Conservation (phyloP, 495 filamentous ascomycete genomes). For the Rhizodiscina lignyota region DNA sequence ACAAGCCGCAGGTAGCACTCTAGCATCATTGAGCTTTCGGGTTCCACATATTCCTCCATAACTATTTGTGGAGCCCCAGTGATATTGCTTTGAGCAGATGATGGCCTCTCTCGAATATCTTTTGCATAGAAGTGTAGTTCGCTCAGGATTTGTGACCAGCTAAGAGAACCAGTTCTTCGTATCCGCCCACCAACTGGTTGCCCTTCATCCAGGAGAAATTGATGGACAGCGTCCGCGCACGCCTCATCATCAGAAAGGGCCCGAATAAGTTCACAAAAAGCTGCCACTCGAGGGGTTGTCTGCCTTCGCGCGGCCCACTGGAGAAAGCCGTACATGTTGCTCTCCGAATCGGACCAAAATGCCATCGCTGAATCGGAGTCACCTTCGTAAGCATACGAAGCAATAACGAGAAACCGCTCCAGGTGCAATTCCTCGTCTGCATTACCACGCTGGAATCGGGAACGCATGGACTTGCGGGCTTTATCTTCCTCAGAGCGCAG, state of each 20-base stretch:
- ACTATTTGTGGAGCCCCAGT: slow-evolving; percentile 40
- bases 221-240: slow-evolving; percentile 65
- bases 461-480: slow-evolving; percentile 54
- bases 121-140: slow-evolving; percentile 63
- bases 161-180: slow-evolving; percentile 61
- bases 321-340: slow-evolving; percentile 82
- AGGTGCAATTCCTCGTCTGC: slow-evolving; percentile 63
- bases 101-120: slow-evolving; percentile 48
- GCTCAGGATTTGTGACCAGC: slow-evolving; percentile 83
- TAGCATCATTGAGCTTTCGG: slow-evolving; percentile 79
- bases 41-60: slow-evolving; percentile 52
- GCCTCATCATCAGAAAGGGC: slow-evolving; percentile 65
- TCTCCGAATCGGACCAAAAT: slow-evolving; percentile 80
- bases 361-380: slow-evolving; percentile 64
- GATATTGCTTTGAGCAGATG: slow-evolving; percentile 33
- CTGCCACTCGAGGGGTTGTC: slow-evolving; percentile 81
- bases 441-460: slow-evolving; percentile 21
- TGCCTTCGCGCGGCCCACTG: slow-evolving; percentile 87
- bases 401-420: slow-evolving; percentile 81
- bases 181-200: slow-evolving; percentile 40
- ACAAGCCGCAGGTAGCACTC: slow-evolving; percentile 84
- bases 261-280: slow-evolving; percentile 89
- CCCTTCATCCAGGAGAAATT: slow-evolving; percentile 78
- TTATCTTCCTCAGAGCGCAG: slow-evolving; percentile 82
- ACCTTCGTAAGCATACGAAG: slow-evolving; percentile 78